Percentiles rank a stretch among this genome's conserved stretches.
phyloP scores from a whole-genome alignment of 805 yeast species.

The Suhomyces sp. region DNA sequence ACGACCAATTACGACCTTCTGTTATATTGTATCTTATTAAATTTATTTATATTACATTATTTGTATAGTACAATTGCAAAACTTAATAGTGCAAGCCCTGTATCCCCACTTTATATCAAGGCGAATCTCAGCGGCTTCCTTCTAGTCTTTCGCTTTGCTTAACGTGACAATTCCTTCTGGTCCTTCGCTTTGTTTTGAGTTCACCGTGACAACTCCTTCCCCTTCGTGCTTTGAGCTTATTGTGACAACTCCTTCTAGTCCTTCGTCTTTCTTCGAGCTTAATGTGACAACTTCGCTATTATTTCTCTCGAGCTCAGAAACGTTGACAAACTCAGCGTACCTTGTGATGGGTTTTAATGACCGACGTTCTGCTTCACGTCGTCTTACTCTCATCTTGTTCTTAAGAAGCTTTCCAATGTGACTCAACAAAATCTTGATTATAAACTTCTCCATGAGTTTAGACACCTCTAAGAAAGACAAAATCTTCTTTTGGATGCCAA shows the following conservation, averaged over 20 bases:
- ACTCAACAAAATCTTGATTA: constrained; percentile 29
- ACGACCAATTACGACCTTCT: neutral
- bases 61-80: neutral
- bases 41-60: neutral
- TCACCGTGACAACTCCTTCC: neutral
- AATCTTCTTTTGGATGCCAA: constrained; percentile 26
- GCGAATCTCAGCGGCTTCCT: neutral
- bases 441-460: constrained; percentile 27
- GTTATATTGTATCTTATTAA: neutral
- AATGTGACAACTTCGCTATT: constrained; percentile 1
- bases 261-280: neutral
- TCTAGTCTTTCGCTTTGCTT: neutral
- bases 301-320: constrained; percentile 17
- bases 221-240: neutral
- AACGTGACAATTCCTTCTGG: neutral
- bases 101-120: neutral
- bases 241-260: neutral
- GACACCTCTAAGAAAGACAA: constrained; percentile 37
- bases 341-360: constrained; percentile 21
- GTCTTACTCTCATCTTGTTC: constrained; percentile 27
- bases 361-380: constrained; percentile 11
- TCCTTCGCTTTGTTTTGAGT: neutral
- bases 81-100: neutral
- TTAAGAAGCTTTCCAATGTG: constrained; percentile 35
- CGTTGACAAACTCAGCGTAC: constrained; percentile 22